Evolutionary conservation across 2,329 filamentous ascomycete species (phyloP), one percentile per base, ranked within the genome.

Genomic region (Cytospora mali): DNA sequence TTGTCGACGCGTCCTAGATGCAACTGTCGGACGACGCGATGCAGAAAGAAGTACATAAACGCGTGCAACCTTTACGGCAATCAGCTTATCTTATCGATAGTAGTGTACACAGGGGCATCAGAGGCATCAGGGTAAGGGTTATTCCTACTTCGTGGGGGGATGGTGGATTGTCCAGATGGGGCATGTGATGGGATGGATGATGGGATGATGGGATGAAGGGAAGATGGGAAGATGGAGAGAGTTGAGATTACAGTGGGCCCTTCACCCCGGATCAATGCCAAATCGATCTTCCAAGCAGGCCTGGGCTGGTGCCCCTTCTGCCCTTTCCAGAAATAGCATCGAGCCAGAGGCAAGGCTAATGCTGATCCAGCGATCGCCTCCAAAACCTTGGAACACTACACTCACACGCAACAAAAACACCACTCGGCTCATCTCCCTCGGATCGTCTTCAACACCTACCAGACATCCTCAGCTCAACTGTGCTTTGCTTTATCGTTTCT

Each of bases 371-470:
- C 5, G 25, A 50, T 55, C 16, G 33, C 21, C 21, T n/a, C 21
- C 33, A 42, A 46, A 25, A 46, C 35, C 35, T 39, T 39, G 35
- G 35, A 42, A 25, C n/a, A n/a, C n/a, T n/a, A n/a, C n/a, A 55
- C 13, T 28, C 21, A 46, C 14, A 55, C 35, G 14, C n/a, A 46
- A 21, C 42, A 46, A 46, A 21, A 23, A 21, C 50, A 46, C 49
- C 42, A 53, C 35, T 23, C 18, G n/a, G 53, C 33, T 51, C 62
- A 57, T 64, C 58, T 16, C 52, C 21, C n/a, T 61, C 18, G 42
- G 33, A 14, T 13, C 28, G 42, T 35, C 35, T 27, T 28, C 25
- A 35, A 16, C 2, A 11, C 1, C 42, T 46, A 23, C 7, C n/a
- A 46, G 5, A 11, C 9, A 23, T 23, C 1, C n/a, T 11, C 42